Evolutionary conservation across 2,329 filamentous ascomycete genomes (phyloP).

Genomic region (Fusarium brevicatenulatum): DNA sequence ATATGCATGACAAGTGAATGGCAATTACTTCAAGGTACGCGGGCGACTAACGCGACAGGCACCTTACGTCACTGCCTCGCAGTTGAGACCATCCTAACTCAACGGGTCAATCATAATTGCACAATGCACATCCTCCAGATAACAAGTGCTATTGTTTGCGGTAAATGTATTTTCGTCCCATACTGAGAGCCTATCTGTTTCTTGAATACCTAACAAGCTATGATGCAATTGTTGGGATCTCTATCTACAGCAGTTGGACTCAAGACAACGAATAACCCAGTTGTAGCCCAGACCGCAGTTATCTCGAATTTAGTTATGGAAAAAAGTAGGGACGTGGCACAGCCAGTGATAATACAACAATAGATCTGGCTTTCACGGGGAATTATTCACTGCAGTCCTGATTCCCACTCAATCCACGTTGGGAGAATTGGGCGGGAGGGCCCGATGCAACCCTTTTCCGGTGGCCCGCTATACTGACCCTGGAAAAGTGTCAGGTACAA

Average conservation of each 20-base stretch:
- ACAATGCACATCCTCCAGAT: not conserved
- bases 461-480: slow-evolving; percentile 6
- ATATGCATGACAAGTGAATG: not conserved
- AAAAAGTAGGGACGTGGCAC: slow-evolving; percentile 8
- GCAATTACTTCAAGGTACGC: not conserved
- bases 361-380: slow-evolving; percentile 5
- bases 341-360: not conserved
- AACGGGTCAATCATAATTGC: not conserved
- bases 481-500: slow-evolving; percentile 12
- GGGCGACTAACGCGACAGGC: not conserved
- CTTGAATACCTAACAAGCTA: too few relatives aligned
- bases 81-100: not conserved
- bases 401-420: slow-evolving; percentile 5
- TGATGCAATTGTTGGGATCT: not conserved
- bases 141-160: not conserved
- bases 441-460: slow-evolving; percentile 12
- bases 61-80: not conserved
- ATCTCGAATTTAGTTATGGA: not conserved
- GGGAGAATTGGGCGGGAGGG: slow-evolving; percentile 4
- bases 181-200: not conserved
- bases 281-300: not conserved
- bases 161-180: not conserved
- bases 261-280: not conserved
- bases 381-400: slow-evolving; percentile 8
- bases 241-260: not conserved